A percentile compares a stretch with the other conserved stretches of the same genome.
phyloP scores from a whole-genome alignment of 129 eudicot species.

The Escallonia herrerae region DNA sequence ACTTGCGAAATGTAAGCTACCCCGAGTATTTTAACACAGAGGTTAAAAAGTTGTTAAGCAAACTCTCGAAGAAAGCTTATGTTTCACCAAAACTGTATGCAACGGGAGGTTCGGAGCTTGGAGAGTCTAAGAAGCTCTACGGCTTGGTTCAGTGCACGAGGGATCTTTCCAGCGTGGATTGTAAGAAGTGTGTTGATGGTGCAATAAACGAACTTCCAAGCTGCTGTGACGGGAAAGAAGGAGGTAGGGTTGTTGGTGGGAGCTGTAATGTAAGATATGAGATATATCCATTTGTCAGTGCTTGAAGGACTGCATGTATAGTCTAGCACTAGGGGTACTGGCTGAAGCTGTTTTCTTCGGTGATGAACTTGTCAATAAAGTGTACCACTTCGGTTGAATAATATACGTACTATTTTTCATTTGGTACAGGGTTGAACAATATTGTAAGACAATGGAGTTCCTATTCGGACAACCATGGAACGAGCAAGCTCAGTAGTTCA shows the following conservation, averaged over 20 bases:
- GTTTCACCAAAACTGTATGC: slow-evolving; percentile 21
- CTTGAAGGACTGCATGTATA: neutral
- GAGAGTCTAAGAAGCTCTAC: slow-evolving; percentile 17
- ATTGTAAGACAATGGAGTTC: no score
- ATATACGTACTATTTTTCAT: no score
- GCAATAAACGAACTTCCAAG: slow-evolving; percentile 26
- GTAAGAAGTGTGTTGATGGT: slow-evolving; percentile 37
- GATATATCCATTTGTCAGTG: slow-evolving; percentile 27
- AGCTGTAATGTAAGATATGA: slow-evolving; percentile 47
- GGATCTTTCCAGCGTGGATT: slow-evolving; percentile 37
- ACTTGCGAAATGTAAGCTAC: slow-evolving; percentile 15
- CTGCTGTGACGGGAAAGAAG: slow-evolving; percentile 41
- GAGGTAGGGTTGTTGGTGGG: slow-evolving; percentile 44
- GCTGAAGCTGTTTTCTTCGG: no score
- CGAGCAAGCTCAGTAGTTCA: no score
- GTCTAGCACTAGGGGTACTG: no score
- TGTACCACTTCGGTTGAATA: no score
- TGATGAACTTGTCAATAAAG: no score
- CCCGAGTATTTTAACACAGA: slow-evolving; percentile 9
- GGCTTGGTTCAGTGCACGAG: slow-evolving; percentile 40
- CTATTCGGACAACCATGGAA: no score
- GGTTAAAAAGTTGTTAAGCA: slow-evolving; percentile 16
- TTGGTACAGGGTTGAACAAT: no score
- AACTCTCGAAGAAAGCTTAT: slow-evolving; percentile 10
- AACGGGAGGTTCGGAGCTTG: slow-evolving; percentile 8